phyloP scores from a whole-genome alignment of 352 stramenopile genomes.

The Peronospora belbahrii region DNA sequence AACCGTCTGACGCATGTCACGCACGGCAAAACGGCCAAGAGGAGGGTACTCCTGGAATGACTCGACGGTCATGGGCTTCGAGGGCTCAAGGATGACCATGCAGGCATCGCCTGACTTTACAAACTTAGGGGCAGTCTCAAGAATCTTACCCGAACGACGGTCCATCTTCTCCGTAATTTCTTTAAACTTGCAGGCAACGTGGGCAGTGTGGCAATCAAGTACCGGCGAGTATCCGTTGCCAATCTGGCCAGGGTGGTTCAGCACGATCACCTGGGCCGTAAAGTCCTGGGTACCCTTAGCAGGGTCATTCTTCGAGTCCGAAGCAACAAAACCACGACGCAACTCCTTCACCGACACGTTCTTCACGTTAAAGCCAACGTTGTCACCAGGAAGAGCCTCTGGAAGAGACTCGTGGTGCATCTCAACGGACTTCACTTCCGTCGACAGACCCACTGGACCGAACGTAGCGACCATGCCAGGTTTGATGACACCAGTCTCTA shows the following conservation, averaged over 20 bases:
- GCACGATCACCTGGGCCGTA: slow-evolving; percentile 93
- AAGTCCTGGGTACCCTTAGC: slow-evolving; percentile 83
- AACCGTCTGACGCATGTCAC: slow-evolving; percentile 95
- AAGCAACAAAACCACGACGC: slow-evolving; percentile 90
- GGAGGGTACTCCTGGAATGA: slow-evolving; percentile 94
- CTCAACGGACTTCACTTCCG: slow-evolving; percentile 95
- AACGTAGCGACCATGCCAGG: slow-evolving; percentile 90
- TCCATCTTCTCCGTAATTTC: slow-evolving; percentile 96
- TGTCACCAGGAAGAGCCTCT: slow-evolving; percentile 91
- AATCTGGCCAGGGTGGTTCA: slow-evolving; percentile 94
- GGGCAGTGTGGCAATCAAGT: slow-evolving; percentile 96
- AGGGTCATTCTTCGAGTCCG: slow-evolving; percentile 90
- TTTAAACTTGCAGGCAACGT: slow-evolving; percentile 95
- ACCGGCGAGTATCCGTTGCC: slow-evolving; percentile 90
- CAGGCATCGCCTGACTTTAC: slow-evolving; percentile 94
- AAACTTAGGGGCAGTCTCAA: slow-evolving; percentile 91
- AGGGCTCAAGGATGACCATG: slow-evolving; percentile 91
- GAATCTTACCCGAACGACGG: slow-evolving; percentile 89
- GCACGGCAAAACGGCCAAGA: slow-evolving; percentile 93
- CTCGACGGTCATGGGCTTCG: slow-evolving; percentile 93
- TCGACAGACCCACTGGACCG: slow-evolving; percentile 82
- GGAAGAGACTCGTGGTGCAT: slow-evolving; percentile 92
- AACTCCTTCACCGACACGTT: slow-evolving; percentile 93
- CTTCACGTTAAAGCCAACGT: slow-evolving; percentile 97
- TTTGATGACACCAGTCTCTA: slow-evolving; percentile 95